Base-by-base conservation (phyloP, 768 basidiomycete species). In the Boletus subparvulus region DNA sequence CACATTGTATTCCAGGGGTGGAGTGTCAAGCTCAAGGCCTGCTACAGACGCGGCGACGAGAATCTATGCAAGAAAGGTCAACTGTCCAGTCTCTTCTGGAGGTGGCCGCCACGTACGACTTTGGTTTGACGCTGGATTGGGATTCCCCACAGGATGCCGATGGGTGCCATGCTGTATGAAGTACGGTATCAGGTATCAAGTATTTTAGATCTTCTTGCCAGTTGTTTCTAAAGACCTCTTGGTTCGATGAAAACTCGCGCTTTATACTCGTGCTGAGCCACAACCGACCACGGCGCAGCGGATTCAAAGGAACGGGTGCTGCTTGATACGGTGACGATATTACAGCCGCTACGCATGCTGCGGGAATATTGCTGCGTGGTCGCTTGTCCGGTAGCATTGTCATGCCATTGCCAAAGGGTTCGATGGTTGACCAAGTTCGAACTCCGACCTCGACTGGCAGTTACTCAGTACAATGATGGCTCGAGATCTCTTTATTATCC, bases 111-210 rank as follows among this genome's bases (percentile, higher is more conserved):
- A 70, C 70, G n/a, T 54, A 72, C 71, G 35, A 59, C 53, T 67
- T 63, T 70, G 16, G 62, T 62, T 55, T 71, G 69, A 41, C 67
- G 70, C 17, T 71, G 70, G 13, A 44, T 33, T 28, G 48, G 12
- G 40, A n/a, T n/a, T n/a, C n/a, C n/a, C n/a, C n/a, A n/a, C n/a
- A n/a, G n/a, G n/a, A 61, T 67, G 41, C 70, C 69, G 32, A 67
- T 47, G 32, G 65, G 62, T 52, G 65, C 47, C 67, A 71, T 71
- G 24, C 28, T 50, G 50, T 60, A 7, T 52, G 44, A 0, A 39
- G 37, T 39, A 36, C 4, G 14, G 32, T 28, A 28, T 44, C n/a
- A 40, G 40, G 36, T 61, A n/a, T n/a, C 2, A 1, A 44, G 9
- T 49, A 19, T 35, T 50, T 16, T 50, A 12, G 14, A 10, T 50